Base-by-base conservation (phyloP, 1,139 yeast species). In the Debaryomycetaceae sp. region DNA sequence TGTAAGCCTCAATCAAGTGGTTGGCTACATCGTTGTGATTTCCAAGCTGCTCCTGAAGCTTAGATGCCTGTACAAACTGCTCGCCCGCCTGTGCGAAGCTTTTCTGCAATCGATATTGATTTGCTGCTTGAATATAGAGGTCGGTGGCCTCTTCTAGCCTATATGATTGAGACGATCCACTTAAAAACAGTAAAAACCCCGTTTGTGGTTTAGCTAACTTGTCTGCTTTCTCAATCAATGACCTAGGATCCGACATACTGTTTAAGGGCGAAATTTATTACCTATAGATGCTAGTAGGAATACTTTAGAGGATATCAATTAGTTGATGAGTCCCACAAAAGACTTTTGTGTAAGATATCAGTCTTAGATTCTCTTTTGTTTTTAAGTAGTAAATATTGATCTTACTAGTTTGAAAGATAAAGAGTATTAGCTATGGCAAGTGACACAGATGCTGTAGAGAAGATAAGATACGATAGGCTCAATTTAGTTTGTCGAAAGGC, bases 81-180 rank as follows among this genome's bases (percentile, higher is more conserved):
- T 75, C 73, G 13, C 98, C 98, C 0, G 98, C 98, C 40, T 70
- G 69, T 18, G 70, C 65, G 48, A 72, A 76, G 55, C 86, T 87
- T 58, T 87, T 87, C 51, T 78, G 81, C 45, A 92, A 68, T 47
- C 92, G 77, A 68, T 81, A 92, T 37, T 80, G 76, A 57, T 91
- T 92, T 19, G 95, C 98, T 3, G 98, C 98, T 63, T 88, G 95
- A 30, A 83, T 73, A 57, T 84, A 91, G 33, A 87, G 67, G 50
- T 94, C 98, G 5, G 92, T 83, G 3, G 98, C 98, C 48, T 94
- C 98, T 59, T 92, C 98, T 44, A 72, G 76, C 48, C 87, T 75
- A 51, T 76, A 74, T 1, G 83, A 70, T 42, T 75, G 75, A 6
- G 92, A 80, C 4, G 84, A 77, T 5, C 94, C 87, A 39, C 89